A percentile compares a stretch with the other conserved stretches of the same genome.
Conservation (phyloP, 495 filamentous ascomycete genomes). For the Penicillium angulare region DNA sequence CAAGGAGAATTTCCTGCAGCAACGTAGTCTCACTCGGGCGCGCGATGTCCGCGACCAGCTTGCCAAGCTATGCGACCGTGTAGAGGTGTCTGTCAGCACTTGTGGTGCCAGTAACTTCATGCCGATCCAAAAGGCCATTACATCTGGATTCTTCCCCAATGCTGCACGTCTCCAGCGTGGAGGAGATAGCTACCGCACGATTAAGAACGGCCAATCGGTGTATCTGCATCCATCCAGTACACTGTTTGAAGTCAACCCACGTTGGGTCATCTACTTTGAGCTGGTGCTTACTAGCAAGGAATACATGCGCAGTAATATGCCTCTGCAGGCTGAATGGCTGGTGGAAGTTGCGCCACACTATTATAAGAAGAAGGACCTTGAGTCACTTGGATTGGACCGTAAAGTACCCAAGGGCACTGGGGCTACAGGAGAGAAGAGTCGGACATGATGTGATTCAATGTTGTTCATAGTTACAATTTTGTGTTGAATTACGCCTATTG, state of each 20-base stretch:
- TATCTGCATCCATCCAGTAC: slow-evolving; percentile 86
- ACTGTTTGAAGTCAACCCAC: slow-evolving; percentile 78
- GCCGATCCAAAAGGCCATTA: slow-evolving; percentile 83
- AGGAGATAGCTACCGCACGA: slow-evolving; percentile 89
- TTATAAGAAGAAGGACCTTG: slow-evolving; percentile 90
- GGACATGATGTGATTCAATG: slow-evolving; percentile 19
- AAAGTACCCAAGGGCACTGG: slow-evolving; percentile 73
- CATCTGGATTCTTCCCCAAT: slow-evolving; percentile 93
- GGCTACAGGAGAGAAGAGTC: slow-evolving; percentile 48
- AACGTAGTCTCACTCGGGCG: slow-evolving; percentile 78
- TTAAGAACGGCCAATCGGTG: slow-evolving; percentile 88
- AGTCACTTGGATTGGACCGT: slow-evolving; percentile 71
- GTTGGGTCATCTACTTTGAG: slow-evolving; percentile 90
- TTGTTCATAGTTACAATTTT: no score
- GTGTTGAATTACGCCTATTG: no score
- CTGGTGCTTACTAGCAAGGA: slow-evolving; percentile 90
- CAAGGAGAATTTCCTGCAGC: slow-evolving; percentile 91
- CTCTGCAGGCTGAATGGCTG: slow-evolving; percentile 81
- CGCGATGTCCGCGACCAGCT: slow-evolving; percentile 94
- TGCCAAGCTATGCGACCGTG: slow-evolving; percentile 88
- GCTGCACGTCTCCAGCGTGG: slow-evolving; percentile 81
- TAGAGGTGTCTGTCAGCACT: slow-evolving; percentile 74
- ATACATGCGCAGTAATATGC: slow-evolving; percentile 88
- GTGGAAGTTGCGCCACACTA: slow-evolving; percentile 93
- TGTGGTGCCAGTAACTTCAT: slow-evolving; percentile 67